Evolutionary conservation across 2,329 filamentous ascomycete genomes (phyloP), one percentile per base, ranked within the genome.

Genomic region (Tolypocladium endophyticum): DNA sequence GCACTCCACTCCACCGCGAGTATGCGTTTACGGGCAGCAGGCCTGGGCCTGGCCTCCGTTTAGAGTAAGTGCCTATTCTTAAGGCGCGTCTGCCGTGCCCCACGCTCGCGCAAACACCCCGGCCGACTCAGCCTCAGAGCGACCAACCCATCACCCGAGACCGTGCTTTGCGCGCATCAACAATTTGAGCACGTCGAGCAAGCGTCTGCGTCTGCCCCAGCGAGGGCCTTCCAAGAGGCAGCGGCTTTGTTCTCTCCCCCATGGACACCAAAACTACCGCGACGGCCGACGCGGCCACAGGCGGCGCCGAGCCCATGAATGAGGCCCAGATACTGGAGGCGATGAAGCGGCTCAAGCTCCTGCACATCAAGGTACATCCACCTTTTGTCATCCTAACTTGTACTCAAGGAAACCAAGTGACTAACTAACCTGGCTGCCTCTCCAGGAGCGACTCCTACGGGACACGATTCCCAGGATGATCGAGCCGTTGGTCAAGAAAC

Each of bases 331-430:
- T 84, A 8, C 75, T 79, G 61, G 72, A 76, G 61, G 77, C 77
- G 30, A 73, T 84, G 65, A 72, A 79, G 65, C 74, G 77, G 39
- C 73, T 85, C 58, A 80, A 82, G 64, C 72, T 81, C 55, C 71
- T 84, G n/a, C 80, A 84, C 65, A 73, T 81, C 65, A 79, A 81
- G 75, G 82, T 79, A 77, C 65, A 67, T 58, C 59, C 57, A 59
- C 4, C 2, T 30, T 3, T 23, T 30, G 2, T 20, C 50, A n/a
- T 11, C 30, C 20, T 23, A 3, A 14, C 0, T 1, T 36, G 2
- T 23, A 16, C 30, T 11, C 16, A 11, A 36, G 12, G 20, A 14
- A 33, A 5, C 12, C 30, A 2, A 35, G 18, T 23, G 52, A 30
- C 62, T 71, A 50, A 30, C 62, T 71, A 50, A 71, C 60, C 43